These are phyloP conservation scores for Teunomyces funiuensis DNA, from an alignment of 805 yeast genomes.

Conservation along the genomic window DNA sequence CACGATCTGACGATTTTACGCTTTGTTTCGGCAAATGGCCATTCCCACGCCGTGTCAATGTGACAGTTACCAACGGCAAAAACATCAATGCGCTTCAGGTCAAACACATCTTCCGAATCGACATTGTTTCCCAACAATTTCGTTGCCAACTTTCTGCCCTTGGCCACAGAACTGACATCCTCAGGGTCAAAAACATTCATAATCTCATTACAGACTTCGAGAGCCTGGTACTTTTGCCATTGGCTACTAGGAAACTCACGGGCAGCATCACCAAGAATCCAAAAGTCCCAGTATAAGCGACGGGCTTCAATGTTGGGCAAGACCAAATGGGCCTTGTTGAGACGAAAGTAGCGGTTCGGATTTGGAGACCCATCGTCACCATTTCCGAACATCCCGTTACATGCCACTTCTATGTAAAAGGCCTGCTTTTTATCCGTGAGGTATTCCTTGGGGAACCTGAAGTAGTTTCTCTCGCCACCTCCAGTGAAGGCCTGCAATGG, in stretches of 20 bases:
- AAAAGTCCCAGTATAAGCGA: conserved; percentile 74
- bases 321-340: conserved; percentile 72
- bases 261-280: conserved; percentile 89
- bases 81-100: conserved; percentile 51
- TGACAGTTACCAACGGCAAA: conserved; percentile 93
- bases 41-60: conserved; percentile 97
- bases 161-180: conserved; percentile 54
- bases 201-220: conserved; percentile 74
- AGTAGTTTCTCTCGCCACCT: conserved; percentile 77
- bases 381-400: conserved; percentile 90
- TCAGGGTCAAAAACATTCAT: conserved; percentile 80
- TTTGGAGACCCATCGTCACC: conserved; percentile 69
- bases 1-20: conserved; percentile 92
- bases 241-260: conserved; percentile 73
- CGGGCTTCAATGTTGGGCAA: conserved; percentile 81
- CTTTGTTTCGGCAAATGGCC: conserved; percentile 98
- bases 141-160: conserved; percentile 67
- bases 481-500: conserved; percentile 86
- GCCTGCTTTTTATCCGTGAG: conserved; percentile 49
- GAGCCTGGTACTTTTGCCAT: conserved; percentile 84
- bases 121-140: conserved; percentile 63
- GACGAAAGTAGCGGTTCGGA: conserved; percentile 66
- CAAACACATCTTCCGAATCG: conserved; percentile 65
- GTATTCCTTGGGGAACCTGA: conserved; percentile 53
- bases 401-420: conserved; percentile 85